Conservation (phyloP, 345 rosid genomes). For the Hibiscus mutabilis region DNA sequence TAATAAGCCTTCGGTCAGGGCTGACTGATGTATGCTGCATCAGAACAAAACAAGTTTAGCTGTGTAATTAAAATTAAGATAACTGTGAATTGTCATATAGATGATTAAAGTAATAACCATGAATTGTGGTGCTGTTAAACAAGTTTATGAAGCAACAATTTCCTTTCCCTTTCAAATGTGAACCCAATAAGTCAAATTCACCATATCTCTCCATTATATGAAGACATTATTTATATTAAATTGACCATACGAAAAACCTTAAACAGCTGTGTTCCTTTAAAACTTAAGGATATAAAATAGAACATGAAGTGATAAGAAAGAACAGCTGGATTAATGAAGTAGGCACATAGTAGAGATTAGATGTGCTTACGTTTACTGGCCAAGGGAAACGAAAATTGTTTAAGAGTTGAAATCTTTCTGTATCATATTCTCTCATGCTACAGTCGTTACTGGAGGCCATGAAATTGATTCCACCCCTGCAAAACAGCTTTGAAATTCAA, state of each 20-base stretch:
- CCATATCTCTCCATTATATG: neutral
- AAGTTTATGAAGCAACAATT: neutral
- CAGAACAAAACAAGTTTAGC: neutral
- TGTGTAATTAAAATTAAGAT: too few species aligned
- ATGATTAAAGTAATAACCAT: too few species aligned
- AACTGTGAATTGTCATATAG: too few species aligned
- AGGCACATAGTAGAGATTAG: neutral
- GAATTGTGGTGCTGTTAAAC: too few species aligned
- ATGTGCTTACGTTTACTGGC: constrained; percentile 55
- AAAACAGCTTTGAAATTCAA: constrained; percentile 12
- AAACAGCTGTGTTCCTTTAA: neutral
- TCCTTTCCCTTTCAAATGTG: neutral
- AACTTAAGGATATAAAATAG: neutral
- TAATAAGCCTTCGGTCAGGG: constrained; percentile 38
- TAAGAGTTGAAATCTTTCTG: constrained; percentile 44
- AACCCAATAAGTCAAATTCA: neutral
- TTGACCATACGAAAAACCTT: neutral
- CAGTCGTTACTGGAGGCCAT: constrained; percentile 52
- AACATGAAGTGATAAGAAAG: neutral
- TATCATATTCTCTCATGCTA: constrained; percentile 43
- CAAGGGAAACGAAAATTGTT: constrained; percentile 44
- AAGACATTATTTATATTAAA: neutral
- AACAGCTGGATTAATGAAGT: neutral
- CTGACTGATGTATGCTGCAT: constrained; percentile 64
- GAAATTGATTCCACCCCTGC: constrained; percentile 52